These are phyloP conservation scores for Anethum foeniculum DNA, from an alignment of 140 eudicot genomes.

Conservation along the genomic window DNA sequence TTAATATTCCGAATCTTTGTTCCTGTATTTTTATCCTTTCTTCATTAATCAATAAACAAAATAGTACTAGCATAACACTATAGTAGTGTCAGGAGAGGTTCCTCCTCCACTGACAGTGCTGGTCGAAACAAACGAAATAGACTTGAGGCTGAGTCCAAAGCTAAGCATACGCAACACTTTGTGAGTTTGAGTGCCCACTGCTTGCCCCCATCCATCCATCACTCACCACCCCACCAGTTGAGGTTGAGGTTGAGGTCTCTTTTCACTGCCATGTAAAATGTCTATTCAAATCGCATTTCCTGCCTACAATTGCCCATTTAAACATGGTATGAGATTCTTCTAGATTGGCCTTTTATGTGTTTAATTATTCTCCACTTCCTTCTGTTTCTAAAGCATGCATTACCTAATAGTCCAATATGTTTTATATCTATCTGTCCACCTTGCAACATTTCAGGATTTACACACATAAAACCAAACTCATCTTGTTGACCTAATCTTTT, in stretches of 20 bases:
- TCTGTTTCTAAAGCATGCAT: background rate
- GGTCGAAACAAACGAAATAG: background rate
- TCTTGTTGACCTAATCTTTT: background rate
- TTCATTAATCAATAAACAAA: background rate
- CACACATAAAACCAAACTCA: background rate
- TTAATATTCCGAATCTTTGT: background rate
- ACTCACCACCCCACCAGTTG: background rate
- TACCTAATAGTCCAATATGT: background rate
- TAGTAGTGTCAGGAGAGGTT: background rate
- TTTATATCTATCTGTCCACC: background rate
- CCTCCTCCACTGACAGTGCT: background rate
- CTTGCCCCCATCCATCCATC: background rate
- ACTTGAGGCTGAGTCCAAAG: background rate
- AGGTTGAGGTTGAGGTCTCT: background rate
- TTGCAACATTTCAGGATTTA: background rate
- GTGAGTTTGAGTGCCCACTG: background rate
- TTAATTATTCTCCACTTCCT: background rate
- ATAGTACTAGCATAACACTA: background rate
- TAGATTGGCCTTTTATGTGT: background rate
- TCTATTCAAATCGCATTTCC: slow-evolving; percentile 7
- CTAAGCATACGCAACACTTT: background rate
- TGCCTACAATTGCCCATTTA: background rate
- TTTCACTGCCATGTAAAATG: background rate
- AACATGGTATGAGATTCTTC: slow-evolving; percentile 5
- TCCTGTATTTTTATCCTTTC: background rate